A percentile compares a stretch with the other conserved stretches of the same genome.
Evolutionary conservation across 2,329 filamentous ascomycete genomes (phyloP).

Genomic region (Xylaria sp.): DNA sequence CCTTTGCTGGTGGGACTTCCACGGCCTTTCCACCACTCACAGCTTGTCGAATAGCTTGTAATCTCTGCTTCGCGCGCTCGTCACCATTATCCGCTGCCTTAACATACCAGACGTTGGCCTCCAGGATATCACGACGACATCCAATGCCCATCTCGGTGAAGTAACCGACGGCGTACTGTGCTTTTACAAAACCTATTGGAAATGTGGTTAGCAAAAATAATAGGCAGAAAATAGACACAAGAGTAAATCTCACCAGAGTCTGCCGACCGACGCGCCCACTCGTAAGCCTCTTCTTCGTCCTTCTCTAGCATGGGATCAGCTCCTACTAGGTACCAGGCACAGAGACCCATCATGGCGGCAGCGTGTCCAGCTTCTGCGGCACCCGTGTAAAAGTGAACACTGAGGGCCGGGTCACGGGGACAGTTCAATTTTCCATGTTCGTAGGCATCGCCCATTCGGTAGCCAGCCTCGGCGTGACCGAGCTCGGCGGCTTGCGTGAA

Average conservation of each 20-base stretch:
- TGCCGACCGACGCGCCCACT: conserved; percentile 87
- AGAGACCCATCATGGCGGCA: conserved; percentile 94
- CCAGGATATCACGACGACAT: conserved; percentile 86
- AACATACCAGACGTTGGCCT: conserved; percentile 98
- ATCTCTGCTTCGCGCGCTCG: conserved; percentile 77
- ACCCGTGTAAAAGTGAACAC: conserved; percentile 94
- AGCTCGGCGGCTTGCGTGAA: conserved; percentile 93
- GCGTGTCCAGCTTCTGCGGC: conserved; percentile 81
- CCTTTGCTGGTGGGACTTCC: conserved; percentile 50
- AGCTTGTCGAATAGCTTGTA: conserved; percentile 81
- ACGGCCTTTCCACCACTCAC: conserved; percentile 55
- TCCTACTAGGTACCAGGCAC: conserved; percentile 97
- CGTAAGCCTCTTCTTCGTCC: conserved; percentile 92
- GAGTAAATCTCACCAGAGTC: conserved; percentile 62
- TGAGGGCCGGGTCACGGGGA: conserved; percentile 84
- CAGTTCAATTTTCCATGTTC: conserved; percentile 86
- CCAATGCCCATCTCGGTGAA: conserved; percentile 99
- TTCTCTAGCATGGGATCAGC: conserved; percentile 88
- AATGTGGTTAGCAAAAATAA: conserved; percentile 16
- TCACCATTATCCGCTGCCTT: conserved; percentile 89
- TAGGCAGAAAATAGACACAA: background rate
- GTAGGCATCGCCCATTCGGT: conserved; percentile 90
- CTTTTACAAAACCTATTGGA: conserved; percentile 58
- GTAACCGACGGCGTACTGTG: conserved; percentile 93
- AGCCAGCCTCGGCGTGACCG: conserved; percentile 80